Conservation (phyloP, 2,329 filamentous ascomycete genomes). For the Fusarium kyushuense region DNA sequence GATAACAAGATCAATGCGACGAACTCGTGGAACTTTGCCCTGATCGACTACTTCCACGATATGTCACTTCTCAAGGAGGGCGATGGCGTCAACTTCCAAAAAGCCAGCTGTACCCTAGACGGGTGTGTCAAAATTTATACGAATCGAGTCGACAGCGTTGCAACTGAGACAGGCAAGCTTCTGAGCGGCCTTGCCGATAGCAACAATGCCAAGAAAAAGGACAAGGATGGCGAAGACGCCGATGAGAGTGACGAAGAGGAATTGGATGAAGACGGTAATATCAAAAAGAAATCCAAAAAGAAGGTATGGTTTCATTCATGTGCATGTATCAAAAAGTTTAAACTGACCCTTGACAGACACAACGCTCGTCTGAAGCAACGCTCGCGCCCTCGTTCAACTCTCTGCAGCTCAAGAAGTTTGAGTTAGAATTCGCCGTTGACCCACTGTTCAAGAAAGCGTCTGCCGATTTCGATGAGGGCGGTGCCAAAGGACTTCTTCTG, state of each 20-base stretch:
- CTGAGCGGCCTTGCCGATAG: constrained; percentile 93
- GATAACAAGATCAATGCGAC: constrained; percentile 99
- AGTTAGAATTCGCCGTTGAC: constrained; percentile 95
- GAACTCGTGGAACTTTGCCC: constrained; percentile 99
- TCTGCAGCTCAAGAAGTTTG: constrained; percentile 95
- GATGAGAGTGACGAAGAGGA: constrained; percentile 76
- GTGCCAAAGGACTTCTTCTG: constrained; percentile 91
- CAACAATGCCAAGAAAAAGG: constrained; percentile 80
- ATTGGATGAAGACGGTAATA: constrained; percentile 70
- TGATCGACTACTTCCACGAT: constrained; percentile 99
- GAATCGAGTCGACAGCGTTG: constrained; percentile 96
- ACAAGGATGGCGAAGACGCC: constrained; percentile 72
- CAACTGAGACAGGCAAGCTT: constrained; percentile 95
- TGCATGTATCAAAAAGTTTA: neutral
- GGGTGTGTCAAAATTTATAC: constrained; percentile 99
- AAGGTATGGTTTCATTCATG: constrained; percentile 66
- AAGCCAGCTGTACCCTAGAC: constrained; percentile 96
- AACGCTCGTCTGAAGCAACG: constrained; percentile 91
- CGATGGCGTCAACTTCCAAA: constrained; percentile 97
- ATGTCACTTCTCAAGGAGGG: constrained; percentile 98
- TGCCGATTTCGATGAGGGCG: constrained; percentile 97
- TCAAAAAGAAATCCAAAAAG: constrained; percentile 75
- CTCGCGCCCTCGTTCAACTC: constrained; percentile 89
- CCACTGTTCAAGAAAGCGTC: constrained; percentile 99
- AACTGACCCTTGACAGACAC: constrained; percentile 58